Evolutionary conservation across 1,139 yeast genomes (phyloP), one percentile per base, ranked within the genome.

Genomic region (Geotrichum armillariae): DNA sequence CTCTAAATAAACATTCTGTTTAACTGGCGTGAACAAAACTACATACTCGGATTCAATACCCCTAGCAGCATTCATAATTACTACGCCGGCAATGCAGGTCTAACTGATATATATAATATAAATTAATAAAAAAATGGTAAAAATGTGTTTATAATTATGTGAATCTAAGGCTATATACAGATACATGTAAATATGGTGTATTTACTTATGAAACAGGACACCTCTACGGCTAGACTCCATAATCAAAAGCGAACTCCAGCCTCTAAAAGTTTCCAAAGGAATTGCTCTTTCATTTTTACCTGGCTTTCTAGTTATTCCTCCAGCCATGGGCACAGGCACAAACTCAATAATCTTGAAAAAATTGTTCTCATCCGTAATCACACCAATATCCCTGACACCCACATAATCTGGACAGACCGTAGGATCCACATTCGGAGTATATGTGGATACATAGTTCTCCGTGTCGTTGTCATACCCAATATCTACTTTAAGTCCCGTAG

Each of bases 261-360:
- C 50, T 29, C 47, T 29, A 34, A 48, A 50, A 2, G 53, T 37
- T 8, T 41, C 41, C 4, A 50, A 25, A 1, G 53, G 50, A 16
- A 50, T 32, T 6, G 37, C 37, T 12, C 37, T 16, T 25, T 44
- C 47, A 22, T 42, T 37, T 20, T 37, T 37, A 11, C n/a, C 14
- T 1, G 47, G 42, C 8, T 42, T 36, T 8, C 42, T 37, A 2
- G 14, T 21, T 1, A 37, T 53, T 37, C 42, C 56, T 21, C 32
- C 52, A 35, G n/a, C 55, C 46, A 18, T 56, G 4, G 57, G 57
- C 23, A 56, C 46, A 11, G 56, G 49, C 23, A 50, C 40, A 35
- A 53, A 46, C 6, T 25, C 40, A 1, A 35, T 38, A n/a, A 44
- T 20, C 3, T 23, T 22, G 7, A n/a, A 44, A 21, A 44, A 44